Conservation (phyloP, 371 early-diverging fungal species). For the Phascolomyces articulosus region DNA sequence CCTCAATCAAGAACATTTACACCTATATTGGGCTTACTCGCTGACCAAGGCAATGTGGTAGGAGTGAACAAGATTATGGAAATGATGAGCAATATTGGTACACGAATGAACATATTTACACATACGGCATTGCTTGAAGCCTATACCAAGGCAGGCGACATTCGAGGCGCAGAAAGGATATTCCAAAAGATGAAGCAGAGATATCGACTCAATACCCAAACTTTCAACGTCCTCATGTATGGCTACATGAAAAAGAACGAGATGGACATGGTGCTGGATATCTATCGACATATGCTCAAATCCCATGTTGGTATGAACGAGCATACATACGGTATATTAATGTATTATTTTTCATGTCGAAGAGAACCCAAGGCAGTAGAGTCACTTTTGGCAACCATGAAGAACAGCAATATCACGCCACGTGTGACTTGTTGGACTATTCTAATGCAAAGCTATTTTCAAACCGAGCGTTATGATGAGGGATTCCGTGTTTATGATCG, state of each 20-base stretch:
- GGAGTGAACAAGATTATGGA: constrained; percentile 23
- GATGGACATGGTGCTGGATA: constrained; percentile 41
- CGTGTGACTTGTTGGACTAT: constrained; percentile 30
- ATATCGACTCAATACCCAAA: constrained; percentile 29
- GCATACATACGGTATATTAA: constrained; percentile 40
- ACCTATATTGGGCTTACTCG: constrained; percentile 33
- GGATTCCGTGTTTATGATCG: constrained; percentile 33
- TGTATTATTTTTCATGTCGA: constrained; percentile 40
- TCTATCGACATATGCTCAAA: constrained; percentile 38
- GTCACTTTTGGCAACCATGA: constrained; percentile 39
- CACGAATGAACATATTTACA: constrained; percentile 26
- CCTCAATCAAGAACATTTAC: constrained; percentile 23
- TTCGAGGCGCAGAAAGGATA: constrained; percentile 34
- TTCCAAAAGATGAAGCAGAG: constrained; percentile 25
- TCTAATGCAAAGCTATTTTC: constrained; percentile 45
- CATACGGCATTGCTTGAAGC: constrained; percentile 46
- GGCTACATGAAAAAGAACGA: constrained; percentile 39
- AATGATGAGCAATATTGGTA: constrained; percentile 26
- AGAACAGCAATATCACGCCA: constrained; percentile 29
- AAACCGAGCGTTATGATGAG: constrained; percentile 17
- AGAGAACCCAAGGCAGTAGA: constrained; percentile 38
- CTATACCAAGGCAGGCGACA: constrained; percentile 44
- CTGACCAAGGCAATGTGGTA: constrained; percentile 30
- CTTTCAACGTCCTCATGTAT: constrained; percentile 40
- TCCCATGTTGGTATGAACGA: constrained; percentile 28